phyloP scores from a whole-genome alignment of 208 protist genomes.

The Trypanosomatidae sp. region DNA sequence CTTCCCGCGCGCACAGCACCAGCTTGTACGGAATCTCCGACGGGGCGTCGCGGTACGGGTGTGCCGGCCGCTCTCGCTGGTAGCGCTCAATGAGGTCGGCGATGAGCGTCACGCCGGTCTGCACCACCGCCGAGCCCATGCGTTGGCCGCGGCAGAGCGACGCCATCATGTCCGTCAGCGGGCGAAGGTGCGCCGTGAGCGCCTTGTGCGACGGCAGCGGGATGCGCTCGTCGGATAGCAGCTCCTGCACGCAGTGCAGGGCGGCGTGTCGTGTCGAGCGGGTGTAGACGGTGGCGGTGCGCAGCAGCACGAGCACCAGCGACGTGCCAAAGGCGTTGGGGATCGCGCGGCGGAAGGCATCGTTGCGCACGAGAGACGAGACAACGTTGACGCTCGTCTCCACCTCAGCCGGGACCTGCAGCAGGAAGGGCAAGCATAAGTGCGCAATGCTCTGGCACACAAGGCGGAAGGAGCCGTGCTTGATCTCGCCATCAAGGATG shows the following conservation, averaged over 20 bases:
- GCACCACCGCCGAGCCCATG: conserved; percentile 71
- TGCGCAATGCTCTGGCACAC: conserved; percentile 55
- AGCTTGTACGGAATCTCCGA: conserved; percentile 69
- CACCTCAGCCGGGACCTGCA: conserved; percentile 38
- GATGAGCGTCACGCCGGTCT: conserved; percentile 82
- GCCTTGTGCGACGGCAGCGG: conserved; percentile 59
- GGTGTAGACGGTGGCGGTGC: conserved; percentile 60
- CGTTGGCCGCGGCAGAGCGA: conserved; percentile 63
- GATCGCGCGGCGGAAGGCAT: conserved; percentile 36
- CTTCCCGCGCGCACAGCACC: conserved; percentile 55
- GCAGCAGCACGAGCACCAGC: conserved; percentile 63
- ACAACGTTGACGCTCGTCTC: conserved; percentile 55
- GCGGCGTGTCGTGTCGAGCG: conserved; percentile 64
- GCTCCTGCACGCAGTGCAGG: conserved; percentile 65
- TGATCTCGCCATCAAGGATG: conserved; percentile 46
- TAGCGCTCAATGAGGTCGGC: conserved; percentile 77
- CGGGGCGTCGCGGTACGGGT: conserved; percentile 20
- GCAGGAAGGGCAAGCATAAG: conserved; percentile 37
- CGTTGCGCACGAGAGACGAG: conserved; percentile 31
- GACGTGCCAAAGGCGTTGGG: conserved; percentile 48
- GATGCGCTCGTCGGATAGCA: conserved; percentile 47
- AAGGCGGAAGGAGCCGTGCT: conserved; percentile 37
- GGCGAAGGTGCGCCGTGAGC: conserved; percentile 55
- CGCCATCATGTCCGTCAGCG: conserved; percentile 71
- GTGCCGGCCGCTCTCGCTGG: conserved; percentile 33